phyloP scores from a whole-genome alignment of 2,329 filamentous ascomycete genomes.

The Geosmithia morbida region DNA sequence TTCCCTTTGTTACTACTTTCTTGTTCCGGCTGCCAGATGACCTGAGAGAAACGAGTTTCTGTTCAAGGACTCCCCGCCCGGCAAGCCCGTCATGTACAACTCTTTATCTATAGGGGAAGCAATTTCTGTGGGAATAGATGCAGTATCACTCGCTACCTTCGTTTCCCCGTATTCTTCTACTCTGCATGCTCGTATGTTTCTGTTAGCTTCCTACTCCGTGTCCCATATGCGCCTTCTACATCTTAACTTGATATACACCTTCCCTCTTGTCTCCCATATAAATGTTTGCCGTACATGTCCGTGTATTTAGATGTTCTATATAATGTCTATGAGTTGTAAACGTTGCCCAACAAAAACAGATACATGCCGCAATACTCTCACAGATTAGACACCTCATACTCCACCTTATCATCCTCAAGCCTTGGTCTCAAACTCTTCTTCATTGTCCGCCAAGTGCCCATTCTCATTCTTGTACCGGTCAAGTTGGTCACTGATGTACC shows the following conservation, averaged over 20 bases:
- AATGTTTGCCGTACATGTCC: too few species aligned
- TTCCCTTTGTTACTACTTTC: background rate
- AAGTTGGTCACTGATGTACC: constrained; percentile 72
- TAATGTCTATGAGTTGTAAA: background rate
- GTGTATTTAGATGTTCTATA: background rate
- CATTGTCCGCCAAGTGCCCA: constrained; percentile 12
- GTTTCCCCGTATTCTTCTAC: background rate
- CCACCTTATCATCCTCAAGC: constrained; percentile 6
- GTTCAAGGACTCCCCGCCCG: too few species aligned
- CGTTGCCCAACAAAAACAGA: too few species aligned
- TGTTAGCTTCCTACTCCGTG: too few species aligned
- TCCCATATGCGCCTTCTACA: too few species aligned
- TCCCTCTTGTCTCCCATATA: too few species aligned
- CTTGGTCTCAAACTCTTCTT: constrained; percentile 27
- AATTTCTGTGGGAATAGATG: constrained; percentile 2
- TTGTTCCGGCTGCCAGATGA: background rate
- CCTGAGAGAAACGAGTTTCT: background rate
- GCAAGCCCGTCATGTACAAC: background rate
- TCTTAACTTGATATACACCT: too few species aligned
- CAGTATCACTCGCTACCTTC: background rate
- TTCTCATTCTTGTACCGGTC: constrained; percentile 42
- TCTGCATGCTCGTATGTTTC: too few species aligned
- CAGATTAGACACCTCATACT: background rate
- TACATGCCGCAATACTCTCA: background rate
- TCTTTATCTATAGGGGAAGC: background rate